Base-by-base conservation (phyloP, 371 early-diverging fungal species). In the Apophysomyces elegans region DNA sequence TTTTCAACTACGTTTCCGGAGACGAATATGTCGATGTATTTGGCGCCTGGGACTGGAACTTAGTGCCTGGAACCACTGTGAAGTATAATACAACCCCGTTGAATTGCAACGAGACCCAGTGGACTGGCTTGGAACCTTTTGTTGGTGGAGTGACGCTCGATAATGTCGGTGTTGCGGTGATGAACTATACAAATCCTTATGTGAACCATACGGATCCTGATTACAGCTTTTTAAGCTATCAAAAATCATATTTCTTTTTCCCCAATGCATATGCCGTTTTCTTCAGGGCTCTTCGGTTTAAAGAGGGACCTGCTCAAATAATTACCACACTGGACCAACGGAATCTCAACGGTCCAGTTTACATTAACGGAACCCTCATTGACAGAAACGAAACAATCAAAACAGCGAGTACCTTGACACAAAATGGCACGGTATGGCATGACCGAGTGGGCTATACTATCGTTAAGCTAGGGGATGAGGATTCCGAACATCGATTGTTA, bases 251-350 rank as follows among this genome's bases (percentile, higher is more conserved):
- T 50, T 70, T 68, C 58, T 76, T 76, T 43, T 76, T 76, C 43
- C 61, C 64, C 5, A 65, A 65, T 2, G 64, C 65, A 36, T 76
- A 76, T 46, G 76, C 64, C 21, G 7, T 61, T 75, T 12, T n/a
- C n/a, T n/a, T n/a, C n/a, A n/a, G n/a, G n/a, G n/a, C n/a, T n/a
- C n/a, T n/a, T n/a, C n/a, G n/a, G n/a, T n/a, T n/a, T n/a, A n/a
- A n/a, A n/a, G n/a, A n/a, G n/a, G n/a, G n/a, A n/a, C n/a, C n/a
- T n/a, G n/a, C 26, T 26, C 46, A n/a, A n/a, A 32, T 75, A 0
- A 47, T 68, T n/a, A 72, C 78, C 37, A 73, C 75, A 0, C 67
- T 77, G 1, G 78, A 77, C 58, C 72, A 75, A 44, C 68, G 75
- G 5, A 62, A 61, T 4, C 8, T 6, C 13, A 13, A 45, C 46